Percentiles rank a stretch among this genome's conserved stretches.
phyloP scores from a whole-genome alignment of 495 filamentous ascomycete species.

The Aspergillus egyptiacus region DNA sequence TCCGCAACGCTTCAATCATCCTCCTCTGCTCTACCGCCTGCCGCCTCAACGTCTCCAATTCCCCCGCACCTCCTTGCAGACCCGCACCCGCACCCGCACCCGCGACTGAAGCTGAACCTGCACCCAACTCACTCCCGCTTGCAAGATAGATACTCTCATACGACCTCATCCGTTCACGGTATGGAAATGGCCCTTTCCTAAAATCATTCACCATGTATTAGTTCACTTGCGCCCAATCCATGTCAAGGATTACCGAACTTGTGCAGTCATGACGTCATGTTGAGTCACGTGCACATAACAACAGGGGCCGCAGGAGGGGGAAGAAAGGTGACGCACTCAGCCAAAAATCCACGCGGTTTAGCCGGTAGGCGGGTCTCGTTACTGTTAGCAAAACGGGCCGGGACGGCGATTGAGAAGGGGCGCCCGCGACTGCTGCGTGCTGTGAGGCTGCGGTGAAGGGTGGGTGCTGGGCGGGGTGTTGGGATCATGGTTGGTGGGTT shows the following conservation, averaged over 20 bases:
- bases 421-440: slow-evolving; percentile 25
- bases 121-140: not conserved
- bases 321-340: slow-evolving; percentile 26
- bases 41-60: not conserved
- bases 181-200: not conserved
- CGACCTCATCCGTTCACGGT: not conserved
- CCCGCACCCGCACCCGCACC: too few species aligned
- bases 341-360: slow-evolving; percentile 40
- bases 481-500: not conserved
- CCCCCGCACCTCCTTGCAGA: too few species aligned
- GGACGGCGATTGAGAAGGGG: slow-evolving; percentile 51
- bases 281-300: not conserved
- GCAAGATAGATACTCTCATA: too few species aligned
- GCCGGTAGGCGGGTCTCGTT: slow-evolving; percentile 49
- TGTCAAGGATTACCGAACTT: too few species aligned
- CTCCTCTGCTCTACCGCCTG: not conserved
- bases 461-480: slow-evolving; percentile 27
- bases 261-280: slow-evolving; percentile 31
- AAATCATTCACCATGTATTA: too few species aligned
- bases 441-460: slow-evolving; percentile 21
- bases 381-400: slow-evolving; percentile 56
- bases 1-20: not conserved
- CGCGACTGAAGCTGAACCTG: too few species aligned
- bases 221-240: too few species aligned
- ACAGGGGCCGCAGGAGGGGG: not conserved